These are phyloP conservation scores for Scleromitrula shiraiana DNA, from an alignment of 2,329 filamentous ascomycete species.

Conservation along the genomic window DNA sequence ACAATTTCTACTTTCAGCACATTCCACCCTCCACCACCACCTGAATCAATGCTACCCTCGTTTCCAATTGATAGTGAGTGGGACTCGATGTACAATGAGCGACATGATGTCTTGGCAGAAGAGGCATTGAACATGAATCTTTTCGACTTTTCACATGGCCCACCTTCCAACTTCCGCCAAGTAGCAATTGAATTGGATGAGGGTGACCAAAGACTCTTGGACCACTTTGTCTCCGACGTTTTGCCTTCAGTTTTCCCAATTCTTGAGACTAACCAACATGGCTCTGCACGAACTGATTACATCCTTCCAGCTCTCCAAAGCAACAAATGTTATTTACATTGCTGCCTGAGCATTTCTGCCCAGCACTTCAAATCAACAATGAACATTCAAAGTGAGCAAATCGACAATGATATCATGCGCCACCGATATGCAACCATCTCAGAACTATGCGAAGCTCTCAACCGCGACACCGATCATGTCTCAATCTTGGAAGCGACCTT, in stretches of 20 bases:
- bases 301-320: constrained; percentile 81
- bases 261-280: constrained; percentile 81
- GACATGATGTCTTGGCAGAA: constrained; percentile 54
- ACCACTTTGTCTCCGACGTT: constrained; percentile 86
- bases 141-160: constrained; percentile 71
- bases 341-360: constrained; percentile 86
- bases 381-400: constrained; percentile 58
- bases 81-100: constrained; percentile 61
- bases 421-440: constrained; percentile 85
- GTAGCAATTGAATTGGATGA: constrained; percentile 78
- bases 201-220: constrained; percentile 74
- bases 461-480: constrained; percentile 71
- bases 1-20: constrained; percentile 89
- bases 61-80: constrained; percentile 63
- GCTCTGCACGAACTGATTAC: constrained; percentile 70
- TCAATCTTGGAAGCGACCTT: constrained; percentile 88
- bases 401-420: constrained; percentile 85
- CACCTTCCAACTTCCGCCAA: constrained; percentile 54
- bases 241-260: constrained; percentile 87
- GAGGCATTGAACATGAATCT: constrained; percentile 68
- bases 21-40: constrained; percentile 70
- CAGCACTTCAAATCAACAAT: constrained; percentile 82
- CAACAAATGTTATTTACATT: constrained; percentile 92
- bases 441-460: constrained; percentile 74
- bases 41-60: constrained; percentile 57